Percentiles rank a stretch among this genome's conserved stretches.
Conservation (phyloP, 1,139 yeast genomes). For the Blastobotrys illinoisensis region DNA sequence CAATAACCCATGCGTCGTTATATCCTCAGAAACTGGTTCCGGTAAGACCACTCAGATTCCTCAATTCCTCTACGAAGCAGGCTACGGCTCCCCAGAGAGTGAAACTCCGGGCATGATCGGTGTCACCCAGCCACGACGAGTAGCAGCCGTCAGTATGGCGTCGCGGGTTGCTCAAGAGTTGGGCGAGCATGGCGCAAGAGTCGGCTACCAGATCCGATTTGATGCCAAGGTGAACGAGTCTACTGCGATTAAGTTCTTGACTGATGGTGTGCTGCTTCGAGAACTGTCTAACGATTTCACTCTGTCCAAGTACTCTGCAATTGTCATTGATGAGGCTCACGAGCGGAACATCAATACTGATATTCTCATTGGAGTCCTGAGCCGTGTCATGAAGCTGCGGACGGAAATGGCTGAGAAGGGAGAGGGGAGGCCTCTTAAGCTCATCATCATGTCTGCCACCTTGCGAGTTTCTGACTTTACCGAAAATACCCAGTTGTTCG, state of each 20-base stretch:
- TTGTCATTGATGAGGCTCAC: conserved; percentile 95
- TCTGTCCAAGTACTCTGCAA: conserved; percentile 72
- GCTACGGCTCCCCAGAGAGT: conserved; percentile 64
- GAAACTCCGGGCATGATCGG: conserved; percentile 91
- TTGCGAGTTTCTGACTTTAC: conserved; percentile 88
- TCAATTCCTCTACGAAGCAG: conserved; percentile 84
- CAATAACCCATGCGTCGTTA: conserved; percentile 82
- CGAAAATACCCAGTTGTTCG: conserved; percentile 66
- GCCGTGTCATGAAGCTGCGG: conserved; percentile 78
- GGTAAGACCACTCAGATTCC: conserved; percentile 98
- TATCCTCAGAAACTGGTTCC: conserved; percentile 98
- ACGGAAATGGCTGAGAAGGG: conserved; percentile 37
- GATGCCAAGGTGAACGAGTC: conserved; percentile 65
- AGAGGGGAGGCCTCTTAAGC: conserved; percentile 33
- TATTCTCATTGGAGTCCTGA: conserved; percentile 87
- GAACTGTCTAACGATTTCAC: conserved; percentile 88
- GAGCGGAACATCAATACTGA: conserved; percentile 95
- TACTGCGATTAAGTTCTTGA: conserved; percentile 91
- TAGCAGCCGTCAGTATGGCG: conserved; percentile 98
- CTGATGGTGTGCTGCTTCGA: conserved; percentile 92
- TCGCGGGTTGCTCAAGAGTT: conserved; percentile 77
- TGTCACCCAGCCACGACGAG: conserved; percentile 95
- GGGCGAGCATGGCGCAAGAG: conserved; percentile 71
- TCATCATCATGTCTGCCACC: conserved; percentile 87
- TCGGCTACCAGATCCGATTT: conserved; percentile 88